These are phyloP conservation scores for Termitomyces sp. DNA, from an alignment of 1,284 basidiomycete genomes.

Conservation along the genomic window DNA sequence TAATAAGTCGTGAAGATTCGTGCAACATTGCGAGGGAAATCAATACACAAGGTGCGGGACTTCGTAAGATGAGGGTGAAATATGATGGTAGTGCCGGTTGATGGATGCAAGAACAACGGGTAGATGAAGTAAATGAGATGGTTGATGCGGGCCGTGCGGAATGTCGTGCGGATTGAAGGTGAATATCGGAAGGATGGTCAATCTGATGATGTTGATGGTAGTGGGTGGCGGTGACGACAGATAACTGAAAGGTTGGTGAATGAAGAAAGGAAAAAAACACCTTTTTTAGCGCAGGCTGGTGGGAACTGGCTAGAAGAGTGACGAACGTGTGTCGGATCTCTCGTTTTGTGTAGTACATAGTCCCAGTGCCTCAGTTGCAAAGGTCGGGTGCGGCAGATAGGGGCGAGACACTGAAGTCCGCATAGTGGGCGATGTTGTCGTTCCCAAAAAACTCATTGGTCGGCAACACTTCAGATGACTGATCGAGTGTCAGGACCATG, in stretches of 20 bases:
- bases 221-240: constrained; percentile 3
- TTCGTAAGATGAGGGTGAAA: constrained; percentile 20
- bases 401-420: constrained; percentile 47
- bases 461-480: constrained; percentile 30
- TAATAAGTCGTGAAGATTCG: constrained; percentile 24
- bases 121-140: constrained; percentile 3
- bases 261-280: constrained; percentile 1
- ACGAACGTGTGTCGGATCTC: constrained; percentile 5
- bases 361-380: constrained; percentile 33
- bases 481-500: constrained; percentile 15
- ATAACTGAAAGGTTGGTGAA: constrained; percentile 2
- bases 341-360: constrained; percentile 1
- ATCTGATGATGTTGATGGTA: constrained; percentile 9
- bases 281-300: constrained; percentile 7
- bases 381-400: constrained; percentile 43
- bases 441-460: constrained; percentile 37
- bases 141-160: constrained; percentile 4
- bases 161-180: constrained; percentile 5
- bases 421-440: constrained; percentile 33
- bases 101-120: constrained; percentile 14
- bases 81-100: constrained; percentile 10
- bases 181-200: constrained; percentile 4
- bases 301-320: not conserved
- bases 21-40: constrained; percentile 27
- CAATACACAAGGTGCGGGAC: constrained; percentile 18